Percentiles rank a stretch among this genome's conserved stretches.
These are phyloP conservation scores for Ramaria sp. DNA, from an alignment of 768 basidiomycete genomes.

Conservation along the genomic window DNA sequence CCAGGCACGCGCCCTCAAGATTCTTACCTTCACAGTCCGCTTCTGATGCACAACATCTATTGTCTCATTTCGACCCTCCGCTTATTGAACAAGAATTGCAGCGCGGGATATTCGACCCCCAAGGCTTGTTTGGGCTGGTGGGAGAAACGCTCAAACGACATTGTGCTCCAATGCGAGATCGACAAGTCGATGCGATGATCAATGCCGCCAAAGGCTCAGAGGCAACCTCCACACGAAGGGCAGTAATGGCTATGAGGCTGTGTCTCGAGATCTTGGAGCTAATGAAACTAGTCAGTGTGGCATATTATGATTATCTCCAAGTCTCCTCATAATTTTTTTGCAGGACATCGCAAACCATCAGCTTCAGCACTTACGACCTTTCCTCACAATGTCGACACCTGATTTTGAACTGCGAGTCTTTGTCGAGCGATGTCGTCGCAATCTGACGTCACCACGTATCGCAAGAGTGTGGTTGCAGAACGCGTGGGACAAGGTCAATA, in stretches of 20 bases:
- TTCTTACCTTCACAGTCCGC: conserved; percentile 50
- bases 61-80: conserved; percentile 69
- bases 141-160: conserved; percentile 79
- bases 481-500: conserved; percentile 32
- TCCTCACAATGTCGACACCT: conserved; percentile 68
- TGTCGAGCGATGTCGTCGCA: conserved; percentile 40
- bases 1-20: conserved; percentile 31
- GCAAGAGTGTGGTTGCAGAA: conserved; percentile 11
- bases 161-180: conserved; percentile 90
- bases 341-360: conserved; percentile 97
- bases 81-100: conserved; percentile 76
- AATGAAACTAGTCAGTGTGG: conserved; percentile 78
- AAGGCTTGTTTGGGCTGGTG: conserved; percentile 66
- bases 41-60: conserved; percentile 55
- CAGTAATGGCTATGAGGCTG: conserved; percentile 62
- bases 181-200: conserved; percentile 76
- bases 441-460: conserved; percentile 14
- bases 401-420: conserved; percentile 75
- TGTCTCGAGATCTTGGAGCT: conserved; percentile 88
- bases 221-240: conserved; percentile 29
- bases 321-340: conserved; percentile 10
- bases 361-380: conserved; percentile 85
- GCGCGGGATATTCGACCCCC: conserved; percentile 68
- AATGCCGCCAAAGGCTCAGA: conserved; percentile 49
- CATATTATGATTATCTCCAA: background rate